Evolutionary conservation across 2,329 filamentous ascomycete genomes (phyloP).

Genomic region (Alternaria sp.): DNA sequence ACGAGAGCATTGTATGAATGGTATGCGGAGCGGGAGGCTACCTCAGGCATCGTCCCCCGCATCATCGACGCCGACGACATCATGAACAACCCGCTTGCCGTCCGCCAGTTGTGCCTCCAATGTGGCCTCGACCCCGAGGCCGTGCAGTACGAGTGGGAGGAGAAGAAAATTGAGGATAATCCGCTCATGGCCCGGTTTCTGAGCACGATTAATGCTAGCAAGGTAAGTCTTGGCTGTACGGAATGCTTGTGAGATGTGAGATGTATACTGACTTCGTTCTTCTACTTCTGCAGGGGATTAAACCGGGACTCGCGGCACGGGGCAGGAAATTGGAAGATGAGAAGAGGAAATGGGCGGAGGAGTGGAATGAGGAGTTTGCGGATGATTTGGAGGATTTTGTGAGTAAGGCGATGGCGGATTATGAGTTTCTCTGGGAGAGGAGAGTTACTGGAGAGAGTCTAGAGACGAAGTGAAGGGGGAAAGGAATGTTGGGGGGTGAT

Average conservation of each 20-base stretch:
- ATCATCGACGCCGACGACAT: conserved; percentile 29
- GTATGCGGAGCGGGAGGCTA: conserved; percentile 7
- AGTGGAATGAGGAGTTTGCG: conserved; percentile 15
- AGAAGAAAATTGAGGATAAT: neutral
- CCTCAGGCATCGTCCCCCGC: neutral
- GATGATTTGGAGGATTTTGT: conserved; percentile 11
- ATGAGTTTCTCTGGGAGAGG: conserved; percentile 13
- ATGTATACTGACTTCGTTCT: no score
- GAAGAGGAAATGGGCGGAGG: conserved; percentile 18
- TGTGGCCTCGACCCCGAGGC: conserved; percentile 15
- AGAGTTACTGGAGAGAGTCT: neutral
- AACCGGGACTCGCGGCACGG: neutral
- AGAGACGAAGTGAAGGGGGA: no score
- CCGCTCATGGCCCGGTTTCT: conserved; percentile 9
- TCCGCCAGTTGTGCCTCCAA: conserved; percentile 14
- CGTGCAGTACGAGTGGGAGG: conserved; percentile 22
- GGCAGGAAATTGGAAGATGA: no score
- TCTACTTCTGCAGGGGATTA: conserved; percentile 9
- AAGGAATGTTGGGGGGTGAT: no score
- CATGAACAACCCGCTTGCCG: conserved; percentile 14
- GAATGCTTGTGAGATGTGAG: no score
- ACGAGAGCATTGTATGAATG: conserved; percentile 17
- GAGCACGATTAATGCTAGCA: conserved; percentile 4
- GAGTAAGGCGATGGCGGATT: conserved; percentile 15
- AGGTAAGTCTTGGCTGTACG: neutral